Conservation (phyloP, 257 asterid genomes). For the Apocynum venetum region DNA sequence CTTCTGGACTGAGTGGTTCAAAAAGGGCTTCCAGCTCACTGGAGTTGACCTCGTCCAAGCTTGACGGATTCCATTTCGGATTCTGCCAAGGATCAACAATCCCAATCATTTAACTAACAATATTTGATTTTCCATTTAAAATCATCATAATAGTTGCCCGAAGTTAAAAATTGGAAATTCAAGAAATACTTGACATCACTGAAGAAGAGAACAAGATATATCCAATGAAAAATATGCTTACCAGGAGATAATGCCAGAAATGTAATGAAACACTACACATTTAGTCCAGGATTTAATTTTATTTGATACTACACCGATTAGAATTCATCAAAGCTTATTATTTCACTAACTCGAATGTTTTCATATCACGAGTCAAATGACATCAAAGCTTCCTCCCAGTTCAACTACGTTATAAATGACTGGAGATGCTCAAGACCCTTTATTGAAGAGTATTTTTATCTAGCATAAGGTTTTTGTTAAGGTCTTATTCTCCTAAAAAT, state of each 20-base stretch:
- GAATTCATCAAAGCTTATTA: neutral
- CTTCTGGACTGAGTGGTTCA: constrained; percentile 53
- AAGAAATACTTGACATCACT: neutral
- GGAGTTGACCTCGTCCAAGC: constrained; percentile 60
- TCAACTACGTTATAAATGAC: neutral
- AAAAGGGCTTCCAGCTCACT: constrained; percentile 71
- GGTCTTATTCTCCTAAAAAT: neutral
- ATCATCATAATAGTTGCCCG: neutral
- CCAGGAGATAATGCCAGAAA: neutral
- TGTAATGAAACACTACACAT: neutral
- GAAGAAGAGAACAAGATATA: neutral
- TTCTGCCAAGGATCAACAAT: constrained; percentile 42
- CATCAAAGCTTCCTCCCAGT: neutral
- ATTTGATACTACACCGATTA: neutral
- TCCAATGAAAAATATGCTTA: neutral
- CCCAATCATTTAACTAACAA: neutral
- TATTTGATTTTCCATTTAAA: neutral
- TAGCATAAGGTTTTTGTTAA: neutral
- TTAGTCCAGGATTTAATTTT: neutral
- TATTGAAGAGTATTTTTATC: neutral
- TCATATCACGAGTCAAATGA: neutral
- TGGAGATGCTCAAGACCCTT: too few relatives aligned
- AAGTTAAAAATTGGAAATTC: neutral
- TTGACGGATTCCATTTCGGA: constrained; percentile 85
- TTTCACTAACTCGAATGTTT: too few relatives aligned